These are phyloP conservation scores for Globisporangium alternatum DNA, from an alignment of 352 stramenopile species.

Conservation along the genomic window DNA sequence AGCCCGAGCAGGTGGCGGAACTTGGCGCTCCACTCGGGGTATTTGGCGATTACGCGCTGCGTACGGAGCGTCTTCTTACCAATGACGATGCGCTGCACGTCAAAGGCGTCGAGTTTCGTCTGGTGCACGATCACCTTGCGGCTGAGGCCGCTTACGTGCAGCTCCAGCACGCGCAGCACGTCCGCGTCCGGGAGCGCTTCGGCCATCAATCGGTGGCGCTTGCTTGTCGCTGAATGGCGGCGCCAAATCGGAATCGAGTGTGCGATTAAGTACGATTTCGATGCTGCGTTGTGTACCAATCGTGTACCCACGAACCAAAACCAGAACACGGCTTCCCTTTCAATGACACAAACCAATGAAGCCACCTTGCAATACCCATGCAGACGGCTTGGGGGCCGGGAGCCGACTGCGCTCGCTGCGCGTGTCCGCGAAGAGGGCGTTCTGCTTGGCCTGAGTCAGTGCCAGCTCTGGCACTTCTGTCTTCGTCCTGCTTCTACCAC, in stretches of 20 bases:
- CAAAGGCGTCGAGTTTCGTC: not conserved
- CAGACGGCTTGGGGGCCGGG: no score
- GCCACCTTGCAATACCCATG: no score
- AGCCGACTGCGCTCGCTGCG: no score
- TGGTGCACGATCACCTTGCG: not conserved
- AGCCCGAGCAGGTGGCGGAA: not conserved
- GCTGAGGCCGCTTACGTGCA: not conserved
- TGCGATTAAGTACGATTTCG: not conserved
- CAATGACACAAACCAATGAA: no score
- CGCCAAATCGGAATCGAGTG: not conserved
- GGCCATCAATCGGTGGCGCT: not conserved
- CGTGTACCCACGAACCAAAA: no score
- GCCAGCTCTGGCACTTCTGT: not conserved
- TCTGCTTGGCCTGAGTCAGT: not conserved
- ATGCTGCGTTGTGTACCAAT: no score
- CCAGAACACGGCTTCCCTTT: no score
- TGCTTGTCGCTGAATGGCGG: not conserved
- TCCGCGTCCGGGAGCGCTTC: not conserved
- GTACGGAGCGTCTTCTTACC: not conserved
- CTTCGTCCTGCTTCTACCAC: no score
- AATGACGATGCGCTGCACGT: not conserved
- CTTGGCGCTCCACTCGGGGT: not conserved
- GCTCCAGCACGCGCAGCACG: constrained; percentile 14
- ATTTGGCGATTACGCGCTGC: not conserved
- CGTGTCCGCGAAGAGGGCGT: not conserved